Evolutionary conservation across 345 rosid species (phyloP), one percentile per base, ranked within the genome.

Genomic region (Salix suchowensis): DNA sequence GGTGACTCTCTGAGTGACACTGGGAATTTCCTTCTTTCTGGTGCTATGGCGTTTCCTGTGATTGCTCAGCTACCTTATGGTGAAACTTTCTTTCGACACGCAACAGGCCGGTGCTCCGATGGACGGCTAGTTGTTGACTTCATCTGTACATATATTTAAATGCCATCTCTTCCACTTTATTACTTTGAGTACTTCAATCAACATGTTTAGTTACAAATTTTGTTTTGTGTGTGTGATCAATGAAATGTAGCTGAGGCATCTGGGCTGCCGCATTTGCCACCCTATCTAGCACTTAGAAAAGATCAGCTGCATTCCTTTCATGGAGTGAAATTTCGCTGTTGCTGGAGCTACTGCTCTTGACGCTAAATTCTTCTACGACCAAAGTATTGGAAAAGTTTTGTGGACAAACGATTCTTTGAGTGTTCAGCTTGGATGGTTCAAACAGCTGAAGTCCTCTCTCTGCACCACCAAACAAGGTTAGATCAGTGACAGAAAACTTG

Each of bases 1-100:
- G 97, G 97, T 0, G 96, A 92, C 83, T 92, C 97, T 36, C 79
- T 91, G 37, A 92, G 96, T 64, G 97, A 91, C 79, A 88, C 92
- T 0, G 97, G 96, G 19, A 91, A 92, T 78, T 86, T 83, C 67
- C 88, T 92, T 7, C 80, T 72, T 24, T 86, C 96, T 34, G 87
- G 89, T 24, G 89, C 87, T 42, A 70, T 77, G 1, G 72, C 81
- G 18, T 84, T 82, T 76, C 96, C 91, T 0, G 80, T 78, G 58
- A 83, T 91, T n/a, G 89, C 82, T 13, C 84, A 77, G 72, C 89
- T 69, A 40, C 97, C 94, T 0, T 89, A 89, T 2, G 96, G 94
- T 1, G 70, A 82, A 85, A 91, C 94, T 50, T 90, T 85, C 84
- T 91, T 92, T 32, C 70, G 81, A 40, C 90, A 40, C 23, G 70